Evolutionary conservation across 2,329 filamentous ascomycete genomes (phyloP).

Genomic region (Fusarium fujikuroi): DNA sequence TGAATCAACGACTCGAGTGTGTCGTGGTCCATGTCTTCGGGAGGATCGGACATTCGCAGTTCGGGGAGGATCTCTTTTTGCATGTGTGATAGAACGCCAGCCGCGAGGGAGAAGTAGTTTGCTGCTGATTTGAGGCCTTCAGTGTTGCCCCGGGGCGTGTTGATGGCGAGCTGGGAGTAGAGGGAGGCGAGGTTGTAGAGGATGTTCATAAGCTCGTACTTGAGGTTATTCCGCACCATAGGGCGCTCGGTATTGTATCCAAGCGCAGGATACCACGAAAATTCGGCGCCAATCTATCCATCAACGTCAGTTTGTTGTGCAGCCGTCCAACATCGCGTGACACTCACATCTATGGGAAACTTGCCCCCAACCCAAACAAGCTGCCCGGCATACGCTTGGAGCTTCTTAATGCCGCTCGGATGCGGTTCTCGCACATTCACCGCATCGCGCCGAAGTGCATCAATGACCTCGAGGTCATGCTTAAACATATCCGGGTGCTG

Average conservation of each 20-base stretch:
- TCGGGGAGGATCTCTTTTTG: slow-evolving; percentile 82
- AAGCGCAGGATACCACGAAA: slow-evolving; percentile 93
- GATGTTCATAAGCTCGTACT: slow-evolving; percentile 90
- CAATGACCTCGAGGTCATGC: slow-evolving; percentile 85
- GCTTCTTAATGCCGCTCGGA: slow-evolving; percentile 82
- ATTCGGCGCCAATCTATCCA: slow-evolving; percentile 88
- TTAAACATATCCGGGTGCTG: slow-evolving; percentile 98
- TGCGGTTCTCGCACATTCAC: slow-evolving; percentile 90
- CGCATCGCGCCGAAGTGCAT: slow-evolving; percentile 84
- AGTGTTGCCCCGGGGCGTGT: slow-evolving; percentile 78
- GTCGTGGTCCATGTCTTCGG: slow-evolving; percentile 93
- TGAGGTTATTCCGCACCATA: slow-evolving; percentile 71
- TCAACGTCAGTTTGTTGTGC: slow-evolving; percentile 5
- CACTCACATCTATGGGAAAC: slow-evolving; percentile 87
- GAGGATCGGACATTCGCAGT: slow-evolving; percentile 80
- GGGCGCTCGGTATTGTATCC: slow-evolving; percentile 88
- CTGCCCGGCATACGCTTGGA: slow-evolving; percentile 93
- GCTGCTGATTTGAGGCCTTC: slow-evolving; percentile 90
- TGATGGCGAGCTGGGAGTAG: slow-evolving; percentile 90
- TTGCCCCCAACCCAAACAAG: slow-evolving; percentile 93
- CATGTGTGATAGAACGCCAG: slow-evolving; percentile 84
- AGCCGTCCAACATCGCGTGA: neutral
- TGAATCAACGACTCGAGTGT: slow-evolving; percentile 86
- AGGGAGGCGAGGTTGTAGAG: slow-evolving; percentile 93
- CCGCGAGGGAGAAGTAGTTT: slow-evolving; percentile 88